Evolutionary conservation across 805 yeast species (phyloP), one percentile per base, ranked within the genome.

Genomic region (Komagataella pastoris): DNA sequence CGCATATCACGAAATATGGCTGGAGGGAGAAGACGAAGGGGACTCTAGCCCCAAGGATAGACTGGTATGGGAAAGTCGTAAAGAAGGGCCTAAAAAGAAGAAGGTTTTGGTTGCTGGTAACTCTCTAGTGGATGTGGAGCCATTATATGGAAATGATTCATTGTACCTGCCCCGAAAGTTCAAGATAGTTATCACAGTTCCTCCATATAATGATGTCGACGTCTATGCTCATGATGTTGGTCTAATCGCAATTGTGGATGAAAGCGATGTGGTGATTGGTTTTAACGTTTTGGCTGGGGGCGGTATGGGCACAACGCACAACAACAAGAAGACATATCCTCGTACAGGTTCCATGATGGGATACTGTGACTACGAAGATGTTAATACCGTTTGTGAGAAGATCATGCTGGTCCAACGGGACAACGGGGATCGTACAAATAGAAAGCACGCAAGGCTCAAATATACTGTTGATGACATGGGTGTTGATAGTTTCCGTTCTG

Each of bases 281-380:
- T 91, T 80, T 75, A 91, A 91, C 62, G 80, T 91, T 51, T 77
- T 85, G 54, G 96, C 84, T 57, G 98, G 98, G 68, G 98, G 98
- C 72, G 98, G 98, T 76, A 91, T 91, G 98, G 98, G 98, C 61
- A 80, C 95, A 46, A 91, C 98, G 12, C 98, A 91, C 67, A 91
- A 90, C 76, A 91, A 91, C 73, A 85, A 84, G 63, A 91, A 91
- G 76, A 91, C 98, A 0, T 91, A 91, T 65, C 98, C 98, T 61
- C 80, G 98, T 71, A 80, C 96, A 5, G 98, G 96, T 56, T 83
- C 96, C 17, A 70, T 80, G 68, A 77, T 91, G 57, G 98, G 98
- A 24, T 91, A 71, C 62, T 81, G 83, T 49, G 57, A 79, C 3
- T 73, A 73, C 54, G 90, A 83, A 50, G 78, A 88, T 65, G 75